Evolutionary conservation across 768 basidiomycete species (phyloP).

Genomic region (Mycena galericulata): DNA sequence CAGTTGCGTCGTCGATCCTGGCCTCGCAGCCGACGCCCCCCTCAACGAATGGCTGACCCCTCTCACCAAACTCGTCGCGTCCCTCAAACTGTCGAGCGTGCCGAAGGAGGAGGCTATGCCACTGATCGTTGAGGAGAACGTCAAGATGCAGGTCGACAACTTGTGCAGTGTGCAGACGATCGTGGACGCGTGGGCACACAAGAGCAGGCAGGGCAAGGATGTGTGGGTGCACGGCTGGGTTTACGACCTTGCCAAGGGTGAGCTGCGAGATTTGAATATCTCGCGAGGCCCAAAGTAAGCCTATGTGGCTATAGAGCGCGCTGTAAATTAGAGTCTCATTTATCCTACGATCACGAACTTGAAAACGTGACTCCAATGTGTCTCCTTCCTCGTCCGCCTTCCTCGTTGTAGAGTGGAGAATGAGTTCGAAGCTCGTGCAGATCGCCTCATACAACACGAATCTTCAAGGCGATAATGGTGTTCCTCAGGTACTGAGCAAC

Average conservation of each 20-base stretch:
- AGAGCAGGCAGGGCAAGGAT: conserved; percentile 55
- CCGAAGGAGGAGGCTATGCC: conserved; percentile 54
- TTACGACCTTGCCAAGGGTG: conserved; percentile 71
- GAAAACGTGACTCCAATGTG: no score
- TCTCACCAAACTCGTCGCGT: conserved; percentile 64
- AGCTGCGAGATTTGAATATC: conserved; percentile 67
- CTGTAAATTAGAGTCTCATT: no score
- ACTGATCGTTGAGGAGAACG: conserved; percentile 69
- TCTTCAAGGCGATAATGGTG: conserved; percentile 77
- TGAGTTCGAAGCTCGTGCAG: conserved; percentile 82
- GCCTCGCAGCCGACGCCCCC: conserved; percentile 54
- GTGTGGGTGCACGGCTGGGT: conserved; percentile 80
- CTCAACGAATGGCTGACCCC: conserved; percentile 82
- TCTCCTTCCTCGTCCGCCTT: no score
- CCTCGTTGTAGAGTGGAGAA: no score
- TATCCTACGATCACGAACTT: no score
- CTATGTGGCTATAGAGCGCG: no score
- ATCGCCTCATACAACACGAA: conserved; percentile 94
- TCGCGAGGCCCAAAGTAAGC: conserved; percentile 51
- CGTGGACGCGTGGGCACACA: conserved; percentile 59
- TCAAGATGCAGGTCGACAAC: conserved; percentile 65
- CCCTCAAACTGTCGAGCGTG: conserved; percentile 56
- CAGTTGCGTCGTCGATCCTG: conserved; percentile 48
- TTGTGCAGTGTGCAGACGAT: conserved; percentile 61
- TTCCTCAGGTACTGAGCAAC: no score